phyloP scores from a whole-genome alignment of 164 flowering plant genomes.

The Vitis riparia region DNA sequence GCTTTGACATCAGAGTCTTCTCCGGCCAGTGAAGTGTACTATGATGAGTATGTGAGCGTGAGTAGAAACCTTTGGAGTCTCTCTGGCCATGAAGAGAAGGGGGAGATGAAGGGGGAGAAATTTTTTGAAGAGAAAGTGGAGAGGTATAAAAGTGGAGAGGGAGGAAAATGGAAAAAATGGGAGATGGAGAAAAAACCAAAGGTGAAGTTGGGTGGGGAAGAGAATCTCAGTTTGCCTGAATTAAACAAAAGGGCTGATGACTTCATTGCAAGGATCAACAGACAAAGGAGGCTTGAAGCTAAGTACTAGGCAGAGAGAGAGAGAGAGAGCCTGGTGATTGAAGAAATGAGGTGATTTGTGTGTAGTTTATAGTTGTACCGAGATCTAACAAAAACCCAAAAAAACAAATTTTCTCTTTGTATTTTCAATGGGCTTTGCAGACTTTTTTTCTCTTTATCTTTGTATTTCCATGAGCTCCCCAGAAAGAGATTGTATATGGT shows the following conservation, averaged over 20 bases:
- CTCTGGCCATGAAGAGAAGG: constrained; percentile 14
- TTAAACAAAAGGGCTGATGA: constrained; percentile 66
- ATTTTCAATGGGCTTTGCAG: neutral
- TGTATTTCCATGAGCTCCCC: no score
- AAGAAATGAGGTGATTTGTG: no score
- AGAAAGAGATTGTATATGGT: neutral
- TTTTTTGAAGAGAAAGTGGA: neutral
- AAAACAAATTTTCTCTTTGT: neutral
- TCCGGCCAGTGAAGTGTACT: constrained; percentile 24
- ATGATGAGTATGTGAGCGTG: constrained; percentile 35
- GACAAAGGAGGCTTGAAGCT: constrained; percentile 58
- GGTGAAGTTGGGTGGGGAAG: constrained; percentile 20
- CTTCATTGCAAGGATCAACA: constrained; percentile 66
- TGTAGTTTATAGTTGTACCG: no score
- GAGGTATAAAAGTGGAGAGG: neutral
- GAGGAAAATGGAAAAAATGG: neutral
- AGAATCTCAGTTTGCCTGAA: constrained; percentile 31
- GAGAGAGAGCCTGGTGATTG: no score
- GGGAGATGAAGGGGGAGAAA: neutral
- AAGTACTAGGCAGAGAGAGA: neutral
- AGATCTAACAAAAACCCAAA: no score
- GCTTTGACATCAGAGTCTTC: constrained; percentile 31
- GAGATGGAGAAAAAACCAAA: neutral
- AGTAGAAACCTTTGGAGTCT: constrained; percentile 15
- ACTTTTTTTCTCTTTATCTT: neutral